A percentile compares a stretch with the other conserved stretches of the same genome.
Evolutionary conservation across 139 green algal genomes (phyloP).

Genomic region (Trebouxia sp.): DNA sequence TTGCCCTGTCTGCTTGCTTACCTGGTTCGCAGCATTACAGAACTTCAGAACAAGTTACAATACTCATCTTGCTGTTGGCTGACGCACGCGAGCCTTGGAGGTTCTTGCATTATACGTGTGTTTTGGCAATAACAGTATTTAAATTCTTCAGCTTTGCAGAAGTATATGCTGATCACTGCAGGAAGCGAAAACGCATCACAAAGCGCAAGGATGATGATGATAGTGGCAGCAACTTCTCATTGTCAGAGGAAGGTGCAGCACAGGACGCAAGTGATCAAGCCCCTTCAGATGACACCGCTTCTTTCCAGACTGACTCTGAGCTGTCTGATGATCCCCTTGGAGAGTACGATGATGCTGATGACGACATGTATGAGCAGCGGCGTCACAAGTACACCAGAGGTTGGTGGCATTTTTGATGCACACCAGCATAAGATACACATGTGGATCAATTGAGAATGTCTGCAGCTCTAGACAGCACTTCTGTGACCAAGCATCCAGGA

Average conservation of each 20-base stretch:
- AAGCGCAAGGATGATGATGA: neutral
- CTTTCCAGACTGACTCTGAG: conserved; percentile 6
- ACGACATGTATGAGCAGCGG: conserved; percentile 46
- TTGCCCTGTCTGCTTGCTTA: too few relatives aligned
- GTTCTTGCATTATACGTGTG: too few relatives aligned
- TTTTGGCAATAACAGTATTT: neutral
- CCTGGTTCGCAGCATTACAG: too few relatives aligned
- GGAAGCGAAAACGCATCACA: neutral
- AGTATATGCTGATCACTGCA: neutral
- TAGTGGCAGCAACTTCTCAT: neutral
- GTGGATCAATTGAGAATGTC: too few relatives aligned
- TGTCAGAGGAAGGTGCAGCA: conserved; percentile 10
- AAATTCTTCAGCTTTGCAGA: too few relatives aligned
- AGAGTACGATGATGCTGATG: conserved; percentile 65
- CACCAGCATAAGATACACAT: too few relatives aligned
- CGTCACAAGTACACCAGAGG: conserved; percentile 8
- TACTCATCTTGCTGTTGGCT: too few relatives aligned
- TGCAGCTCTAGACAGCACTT: too few relatives aligned
- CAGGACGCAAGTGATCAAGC: conserved; percentile 14
- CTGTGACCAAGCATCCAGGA: too few relatives aligned
- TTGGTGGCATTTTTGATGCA: too few relatives aligned
- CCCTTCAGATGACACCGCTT: neutral
- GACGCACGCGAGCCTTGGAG: too few relatives aligned
- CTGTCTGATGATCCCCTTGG: conserved; percentile 45
- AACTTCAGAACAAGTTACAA: too few relatives aligned